Base-by-base conservation (phyloP, 129 eudicot species). In the Oenanthe sinensis region DNA sequence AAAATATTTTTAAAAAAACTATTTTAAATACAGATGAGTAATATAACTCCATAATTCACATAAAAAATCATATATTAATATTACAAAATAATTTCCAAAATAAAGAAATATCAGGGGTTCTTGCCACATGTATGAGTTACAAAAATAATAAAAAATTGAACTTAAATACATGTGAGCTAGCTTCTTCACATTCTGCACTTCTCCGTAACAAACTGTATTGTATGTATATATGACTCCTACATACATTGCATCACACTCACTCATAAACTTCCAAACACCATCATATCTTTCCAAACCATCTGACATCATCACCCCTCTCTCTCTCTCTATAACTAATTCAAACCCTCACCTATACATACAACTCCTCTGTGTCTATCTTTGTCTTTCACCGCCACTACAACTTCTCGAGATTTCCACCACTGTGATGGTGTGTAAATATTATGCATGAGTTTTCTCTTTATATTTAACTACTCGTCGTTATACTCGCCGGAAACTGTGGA, bases 401-500 rank as follows among this genome's bases (percentile, higher is more conserved):
- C 14, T 70, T 8, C 47, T 70, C 74, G 74, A 70, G 30, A 71
- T 36, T 71, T 19, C 20, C 17, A 71, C 15, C 30, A 33, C 33
- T 39, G 17, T 7, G 1, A 15, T 71, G 47, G 13, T 71, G 40
- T 71, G 8, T 19, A 69, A 82, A 40, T 74, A 17, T 0, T 70
- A 70, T 70, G 74, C 74, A 70, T 70, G 74, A 70, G 74, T 16
- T 70, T 37, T 17, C 11, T 70, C 47, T 39, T 2, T 75, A 65
- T 58, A n/a, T 3, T 8, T n/a, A 58, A 58, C 33, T 58, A 58
- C 30, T 84, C 75, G 44, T 79, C 86, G 40, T 37, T 37, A 37
- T 37, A 37, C 40, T 37, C 40, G 76, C 77, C 82, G 84, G 86
- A 77, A 45, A 79, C 77, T 40, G 6, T 55, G 43, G 74, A 47